Conservation (phyloP, 176 grass and related monocot genomes). For the Puya raimondii region DNA sequence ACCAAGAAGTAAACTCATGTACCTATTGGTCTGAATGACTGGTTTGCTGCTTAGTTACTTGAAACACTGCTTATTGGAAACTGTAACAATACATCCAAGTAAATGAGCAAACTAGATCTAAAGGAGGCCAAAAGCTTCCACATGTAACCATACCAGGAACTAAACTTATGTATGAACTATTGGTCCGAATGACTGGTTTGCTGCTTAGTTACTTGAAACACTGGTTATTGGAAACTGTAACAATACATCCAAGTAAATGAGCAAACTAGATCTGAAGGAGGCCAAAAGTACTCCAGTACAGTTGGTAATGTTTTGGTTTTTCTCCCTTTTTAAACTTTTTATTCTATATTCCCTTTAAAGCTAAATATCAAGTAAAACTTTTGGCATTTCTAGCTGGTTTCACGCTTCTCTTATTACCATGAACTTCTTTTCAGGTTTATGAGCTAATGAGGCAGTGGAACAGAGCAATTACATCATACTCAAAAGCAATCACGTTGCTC, state of each 20-base stretch:
- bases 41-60: background rate
- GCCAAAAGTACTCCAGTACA: background rate
- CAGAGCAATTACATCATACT: slow-evolving; percentile 36
- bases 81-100: too few relatives aligned
- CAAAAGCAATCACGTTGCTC: slow-evolving; percentile 60
- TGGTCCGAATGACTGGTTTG: background rate
- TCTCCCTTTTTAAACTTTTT: background rate
- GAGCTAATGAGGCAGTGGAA: slow-evolving; percentile 48
- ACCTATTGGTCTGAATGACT: background rate
- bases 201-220: background rate
- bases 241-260: too few relatives aligned
- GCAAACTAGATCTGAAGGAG: background rate
- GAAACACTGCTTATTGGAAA: background rate
- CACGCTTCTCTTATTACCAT: background rate
- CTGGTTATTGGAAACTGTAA: background rate
- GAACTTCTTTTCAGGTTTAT: slow-evolving; percentile 33
- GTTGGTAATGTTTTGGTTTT: background rate
- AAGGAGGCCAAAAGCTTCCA: background rate
- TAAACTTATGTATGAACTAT: slow-evolving; percentile 5
- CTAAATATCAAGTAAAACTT: background rate
- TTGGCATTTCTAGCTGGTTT: background rate
- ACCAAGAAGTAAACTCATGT: background rate
- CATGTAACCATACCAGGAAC: background rate
- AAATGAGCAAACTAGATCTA: too few relatives aligned
- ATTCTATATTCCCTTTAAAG: background rate